phyloP scores from a whole-genome alignment of 345 rosid genomes.

The Gossypium arboreum region DNA sequence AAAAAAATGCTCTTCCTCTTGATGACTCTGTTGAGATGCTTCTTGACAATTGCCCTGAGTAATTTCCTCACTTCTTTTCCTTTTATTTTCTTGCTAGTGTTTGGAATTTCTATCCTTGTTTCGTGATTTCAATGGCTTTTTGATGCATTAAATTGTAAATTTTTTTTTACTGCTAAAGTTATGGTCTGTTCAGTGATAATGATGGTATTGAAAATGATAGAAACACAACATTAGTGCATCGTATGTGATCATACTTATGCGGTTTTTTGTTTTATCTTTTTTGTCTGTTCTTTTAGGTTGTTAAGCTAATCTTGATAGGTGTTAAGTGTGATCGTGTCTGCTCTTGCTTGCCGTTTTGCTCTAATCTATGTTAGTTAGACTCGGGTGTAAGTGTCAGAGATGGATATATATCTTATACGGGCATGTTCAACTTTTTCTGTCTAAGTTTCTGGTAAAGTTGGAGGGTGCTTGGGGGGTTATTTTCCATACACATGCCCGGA shows the following conservation, averaged over 20 bases:
- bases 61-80: slow-evolving; percentile 19
- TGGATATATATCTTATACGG: background rate
- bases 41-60: slow-evolving; percentile 91
- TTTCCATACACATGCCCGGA: background rate
- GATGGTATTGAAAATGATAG: background rate
- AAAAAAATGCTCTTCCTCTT: slow-evolving; percentile 72
- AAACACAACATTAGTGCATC: background rate
- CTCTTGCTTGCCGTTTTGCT: background rate
- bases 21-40: slow-evolving; percentile 87
- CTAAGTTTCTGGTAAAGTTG: background rate
- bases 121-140: background rate
- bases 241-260: background rate
- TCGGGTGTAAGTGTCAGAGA: background rate
- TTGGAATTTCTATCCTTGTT: background rate
- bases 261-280: no score
- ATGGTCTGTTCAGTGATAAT: background rate
- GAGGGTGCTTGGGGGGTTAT: background rate
- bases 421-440: background rate
- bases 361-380: background rate
- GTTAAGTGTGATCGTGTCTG: background rate
- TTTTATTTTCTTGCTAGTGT: background rate
- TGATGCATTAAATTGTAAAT: background rate
- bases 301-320: background rate
- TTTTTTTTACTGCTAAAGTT: background rate
- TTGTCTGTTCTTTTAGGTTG: background rate